phyloP scores from a whole-genome alignment of 768 basidiomycete genomes.

The Polyporus arcularius region DNA sequence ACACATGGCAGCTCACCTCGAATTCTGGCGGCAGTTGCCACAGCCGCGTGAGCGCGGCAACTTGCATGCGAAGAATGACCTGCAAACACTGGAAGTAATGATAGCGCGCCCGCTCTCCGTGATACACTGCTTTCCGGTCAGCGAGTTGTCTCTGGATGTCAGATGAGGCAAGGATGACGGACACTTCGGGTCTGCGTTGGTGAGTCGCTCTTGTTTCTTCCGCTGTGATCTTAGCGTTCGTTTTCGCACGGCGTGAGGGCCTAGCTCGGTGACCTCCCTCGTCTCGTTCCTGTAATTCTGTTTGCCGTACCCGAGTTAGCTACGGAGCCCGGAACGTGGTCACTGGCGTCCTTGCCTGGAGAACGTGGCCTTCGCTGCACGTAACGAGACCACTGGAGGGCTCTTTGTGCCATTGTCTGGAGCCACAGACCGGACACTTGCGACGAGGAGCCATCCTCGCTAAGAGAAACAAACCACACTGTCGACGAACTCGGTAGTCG shows the following conservation, averaged over 20 bases:
- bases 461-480: not conserved
- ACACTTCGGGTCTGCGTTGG: constrained; percentile 65
- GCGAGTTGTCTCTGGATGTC: not conserved
- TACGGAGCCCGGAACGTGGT: too few relatives aligned
- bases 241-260: constrained; percentile 64
- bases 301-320: too few relatives aligned
- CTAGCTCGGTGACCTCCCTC: constrained; percentile 63
- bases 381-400: constrained; percentile 76
- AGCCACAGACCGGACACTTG: constrained; percentile 78
- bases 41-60: constrained; percentile 53
- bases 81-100: constrained; percentile 87
- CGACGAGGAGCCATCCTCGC: constrained; percentile 57
- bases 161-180: constrained; percentile 24
- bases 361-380: constrained; percentile 90
- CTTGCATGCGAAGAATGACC: constrained; percentile 75
- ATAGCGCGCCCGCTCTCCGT: constrained; percentile 75
- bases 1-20: constrained; percentile 52
- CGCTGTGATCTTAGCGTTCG: constrained; percentile 60
- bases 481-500: too few relatives aligned
- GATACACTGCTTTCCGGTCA: constrained; percentile 62
- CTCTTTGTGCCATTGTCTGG: constrained; percentile 87
- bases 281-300: constrained; percentile 86
- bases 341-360: constrained; percentile 55
- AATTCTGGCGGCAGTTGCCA: constrained; percentile 83
- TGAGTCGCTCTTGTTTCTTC: constrained; percentile 51